A percentile compares a stretch with the other conserved stretches of the same genome.
phyloP scores from a whole-genome alignment of 371 early-diverging fungal genomes.

The Mortierella sp. region DNA sequence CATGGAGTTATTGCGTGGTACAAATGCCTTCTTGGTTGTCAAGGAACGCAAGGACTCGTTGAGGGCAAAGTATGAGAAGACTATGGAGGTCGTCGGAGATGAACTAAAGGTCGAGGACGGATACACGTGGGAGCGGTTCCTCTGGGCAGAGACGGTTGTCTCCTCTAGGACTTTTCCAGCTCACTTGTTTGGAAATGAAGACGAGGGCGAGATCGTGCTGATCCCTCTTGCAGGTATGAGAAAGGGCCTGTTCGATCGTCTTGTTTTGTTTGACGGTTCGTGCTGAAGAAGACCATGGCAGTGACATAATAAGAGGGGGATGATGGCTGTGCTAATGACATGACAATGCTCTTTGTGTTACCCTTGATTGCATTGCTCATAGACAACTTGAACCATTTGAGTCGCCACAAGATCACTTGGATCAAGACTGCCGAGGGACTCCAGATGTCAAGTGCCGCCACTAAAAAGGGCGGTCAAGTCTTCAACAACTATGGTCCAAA shows the following conservation, averaged over 20 bases:
- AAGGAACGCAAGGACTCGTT: conserved; percentile 58
- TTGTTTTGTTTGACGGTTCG: background rate
- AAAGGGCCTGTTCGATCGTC: no score
- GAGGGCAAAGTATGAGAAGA: conserved; percentile 51
- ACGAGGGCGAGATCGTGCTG: conserved; percentile 24
- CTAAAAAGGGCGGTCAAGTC: conserved; percentile 62
- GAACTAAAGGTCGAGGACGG: conserved; percentile 32
- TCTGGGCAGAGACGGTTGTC: conserved; percentile 71
- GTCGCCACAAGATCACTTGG: conserved; percentile 39
- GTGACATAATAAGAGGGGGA: background rate
- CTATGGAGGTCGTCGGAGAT: conserved; percentile 50
- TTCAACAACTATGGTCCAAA: conserved; percentile 81
- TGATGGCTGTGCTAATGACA: background rate
- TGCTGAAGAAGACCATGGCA: background rate
- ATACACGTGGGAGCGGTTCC: conserved; percentile 64
- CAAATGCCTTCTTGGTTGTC: conserved; percentile 62
- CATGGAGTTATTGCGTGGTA: conserved; percentile 62
- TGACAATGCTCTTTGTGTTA: conserved; percentile 11
- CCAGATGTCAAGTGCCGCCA: conserved; percentile 27
- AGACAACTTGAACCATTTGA: conserved; percentile 36
- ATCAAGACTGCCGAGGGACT: conserved; percentile 38
- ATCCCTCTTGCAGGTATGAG: conserved; percentile 35
- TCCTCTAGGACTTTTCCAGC: conserved; percentile 74
- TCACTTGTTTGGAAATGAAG: conserved; percentile 31
- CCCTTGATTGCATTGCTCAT: background rate